Percentiles rank a stretch among this genome's conserved stretches.
Evolutionary conservation across 768 basidiomycete species (phyloP).

Genomic region (Mrakia blollopis): DNA sequence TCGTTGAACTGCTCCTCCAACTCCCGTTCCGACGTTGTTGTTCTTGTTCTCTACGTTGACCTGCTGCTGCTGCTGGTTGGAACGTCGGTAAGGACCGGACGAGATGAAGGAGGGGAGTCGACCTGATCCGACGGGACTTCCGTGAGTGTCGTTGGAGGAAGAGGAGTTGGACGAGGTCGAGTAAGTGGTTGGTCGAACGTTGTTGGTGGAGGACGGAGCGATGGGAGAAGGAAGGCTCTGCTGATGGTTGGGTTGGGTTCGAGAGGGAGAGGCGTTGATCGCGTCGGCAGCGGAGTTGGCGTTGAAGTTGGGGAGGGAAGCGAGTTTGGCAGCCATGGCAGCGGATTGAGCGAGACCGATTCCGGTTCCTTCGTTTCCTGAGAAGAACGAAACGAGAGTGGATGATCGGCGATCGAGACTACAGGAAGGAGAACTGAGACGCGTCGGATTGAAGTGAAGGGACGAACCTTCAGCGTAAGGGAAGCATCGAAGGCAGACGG

Average conservation of each 20-base stretch:
- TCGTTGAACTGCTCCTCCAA: neutral
- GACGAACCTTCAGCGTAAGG: constrained; percentile 21
- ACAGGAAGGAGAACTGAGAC: neutral
- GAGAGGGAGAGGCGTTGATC: neutral
- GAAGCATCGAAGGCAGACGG: constrained; percentile 20
- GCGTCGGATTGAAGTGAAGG: neutral
- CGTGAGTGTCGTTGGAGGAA: neutral
- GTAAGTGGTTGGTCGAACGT: neutral
- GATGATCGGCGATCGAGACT: neutral
- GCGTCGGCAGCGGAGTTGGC: neutral
- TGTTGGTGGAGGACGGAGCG: neutral
- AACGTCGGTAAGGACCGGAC: neutral
- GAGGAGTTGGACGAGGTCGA: neutral
- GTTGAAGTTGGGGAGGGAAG: neutral
- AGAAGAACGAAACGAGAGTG: neutral
- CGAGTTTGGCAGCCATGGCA: constrained; percentile 20
- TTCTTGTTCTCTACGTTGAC: neutral
- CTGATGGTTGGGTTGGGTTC: neutral
- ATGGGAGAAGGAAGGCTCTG: neutral
- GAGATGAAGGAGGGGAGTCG: neutral
- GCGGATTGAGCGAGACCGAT: constrained; percentile 19
- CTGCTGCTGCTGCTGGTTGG: neutral
- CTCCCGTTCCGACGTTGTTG: neutral
- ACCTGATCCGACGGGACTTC: neutral
- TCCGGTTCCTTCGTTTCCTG: constrained; percentile 22